A percentile compares a stretch with the other conserved stretches of the same genome.
Evolutionary conservation across 306 rosid species (phyloP).

Genomic region (Quercus robur): DNA sequence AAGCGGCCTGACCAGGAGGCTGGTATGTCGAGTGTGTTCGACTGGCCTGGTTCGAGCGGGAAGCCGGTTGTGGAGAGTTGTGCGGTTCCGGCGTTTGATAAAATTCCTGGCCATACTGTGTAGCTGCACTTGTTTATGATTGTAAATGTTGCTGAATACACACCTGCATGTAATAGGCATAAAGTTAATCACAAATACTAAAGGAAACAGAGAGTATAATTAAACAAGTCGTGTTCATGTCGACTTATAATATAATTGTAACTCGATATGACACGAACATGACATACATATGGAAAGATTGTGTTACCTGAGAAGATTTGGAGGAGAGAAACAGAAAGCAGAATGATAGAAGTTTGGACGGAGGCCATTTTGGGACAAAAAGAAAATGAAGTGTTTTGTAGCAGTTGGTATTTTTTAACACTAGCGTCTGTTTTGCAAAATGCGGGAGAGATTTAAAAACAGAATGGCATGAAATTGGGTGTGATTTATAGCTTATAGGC

Average conservation of each 20-base stretch:
- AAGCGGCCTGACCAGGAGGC: conserved; percentile 83
- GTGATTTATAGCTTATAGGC: conserved; percentile 22
- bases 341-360: not conserved
- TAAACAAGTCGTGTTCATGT: no score
- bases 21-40: conserved; percentile 43
- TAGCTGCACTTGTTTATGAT: conserved; percentile 59
- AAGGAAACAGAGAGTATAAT: not conserved
- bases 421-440: no score
- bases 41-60: conserved; percentile 42
- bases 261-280: no score
- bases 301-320: conserved; percentile 38
- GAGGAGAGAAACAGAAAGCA: conserved; percentile 22
- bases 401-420: no score
- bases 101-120: conserved; percentile 77
- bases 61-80: conserved; percentile 73
- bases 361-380: conserved; percentile 25
- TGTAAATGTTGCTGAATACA: conserved; percentile 57
- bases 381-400: not conserved
- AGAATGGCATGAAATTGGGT: no score
- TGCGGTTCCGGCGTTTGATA: conserved; percentile 67
- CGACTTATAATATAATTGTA: no score
- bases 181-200: not conserved
- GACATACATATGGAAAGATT: no score
- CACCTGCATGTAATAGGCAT: conserved; percentile 23
- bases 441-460: conserved; percentile 16